These are phyloP conservation scores for Dendrobium chrysotoxum DNA, from an alignment of 106 monocot genomes.

Conservation along the genomic window DNA sequence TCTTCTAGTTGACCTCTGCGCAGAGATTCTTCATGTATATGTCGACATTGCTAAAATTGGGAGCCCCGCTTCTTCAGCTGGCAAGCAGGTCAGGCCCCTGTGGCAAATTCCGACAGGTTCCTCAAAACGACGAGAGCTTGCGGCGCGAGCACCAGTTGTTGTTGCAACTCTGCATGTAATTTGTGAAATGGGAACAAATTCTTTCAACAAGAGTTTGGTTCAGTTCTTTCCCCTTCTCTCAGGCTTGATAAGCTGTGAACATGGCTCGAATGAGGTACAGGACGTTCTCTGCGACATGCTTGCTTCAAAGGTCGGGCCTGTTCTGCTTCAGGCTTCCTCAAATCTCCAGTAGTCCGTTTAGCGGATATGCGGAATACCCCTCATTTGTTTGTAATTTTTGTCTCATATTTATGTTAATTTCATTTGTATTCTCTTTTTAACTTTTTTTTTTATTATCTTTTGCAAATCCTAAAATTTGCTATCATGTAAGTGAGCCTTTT, in stretches of 20 bases:
- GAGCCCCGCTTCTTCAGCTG: conserved; percentile 13
- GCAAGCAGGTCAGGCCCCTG: conserved; percentile 15
- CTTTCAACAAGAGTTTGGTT: conserved; percentile 65
- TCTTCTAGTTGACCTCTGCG: conserved; percentile 66
- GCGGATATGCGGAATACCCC: background rate
- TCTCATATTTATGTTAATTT: too few relatives aligned
- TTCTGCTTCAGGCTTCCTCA: conserved; percentile 77
- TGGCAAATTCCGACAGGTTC: conserved; percentile 80
- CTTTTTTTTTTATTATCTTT: background rate
- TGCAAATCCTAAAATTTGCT: background rate
- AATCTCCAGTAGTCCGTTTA: background rate
- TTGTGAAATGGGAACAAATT: conserved; percentile 38
- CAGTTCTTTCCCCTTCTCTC: conserved; percentile 73
- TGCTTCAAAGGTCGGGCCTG: conserved; percentile 55
- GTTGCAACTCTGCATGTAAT: conserved; percentile 85
- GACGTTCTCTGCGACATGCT: conserved; percentile 77
- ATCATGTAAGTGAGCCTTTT: background rate
- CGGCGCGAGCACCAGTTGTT: conserved; percentile 72
- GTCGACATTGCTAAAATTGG: conserved; percentile 48
- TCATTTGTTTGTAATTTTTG: background rate
- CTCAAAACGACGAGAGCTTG: conserved; percentile 80
- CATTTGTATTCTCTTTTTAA: background rate
- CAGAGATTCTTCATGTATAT: conserved; percentile 73
- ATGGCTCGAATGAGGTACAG: conserved; percentile 89
- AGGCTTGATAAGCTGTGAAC: conserved; percentile 83